A percentile compares a stretch with the other conserved stretches of the same genome.
Evolutionary conservation across 768 basidiomycete genomes (phyloP).

Genomic region (Boletus pseudopeckii): DNA sequence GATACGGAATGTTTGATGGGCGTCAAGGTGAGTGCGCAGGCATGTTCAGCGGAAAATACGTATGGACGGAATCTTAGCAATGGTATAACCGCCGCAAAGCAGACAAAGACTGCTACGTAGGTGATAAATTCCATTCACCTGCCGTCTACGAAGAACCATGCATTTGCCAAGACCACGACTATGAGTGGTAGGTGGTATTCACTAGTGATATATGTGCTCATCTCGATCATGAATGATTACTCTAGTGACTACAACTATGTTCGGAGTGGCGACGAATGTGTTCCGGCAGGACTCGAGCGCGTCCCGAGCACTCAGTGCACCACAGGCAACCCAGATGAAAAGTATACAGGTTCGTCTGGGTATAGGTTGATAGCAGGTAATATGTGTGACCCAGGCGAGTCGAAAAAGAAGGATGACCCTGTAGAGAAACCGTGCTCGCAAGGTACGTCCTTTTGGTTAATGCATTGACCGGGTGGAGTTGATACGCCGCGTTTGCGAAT

Average conservation of each 20-base stretch:
- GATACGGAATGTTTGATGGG: constrained; percentile 88
- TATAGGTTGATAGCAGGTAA: constrained; percentile 92
- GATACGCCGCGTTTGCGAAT: not conserved
- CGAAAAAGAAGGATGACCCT: constrained; percentile 59
- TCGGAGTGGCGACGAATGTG: constrained; percentile 68
- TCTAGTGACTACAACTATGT: constrained; percentile 87
- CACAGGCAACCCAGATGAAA: constrained; percentile 46
- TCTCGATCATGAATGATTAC: not conserved
- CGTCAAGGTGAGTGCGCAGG: constrained; percentile 61
- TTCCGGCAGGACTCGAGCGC: constrained; percentile 83
- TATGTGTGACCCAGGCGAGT: constrained; percentile 66
- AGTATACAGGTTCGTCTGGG: constrained; percentile 86
- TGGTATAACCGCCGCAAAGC: constrained; percentile 87
- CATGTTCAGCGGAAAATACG: not conserved
- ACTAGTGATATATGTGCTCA: not conserved
- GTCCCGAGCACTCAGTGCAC: constrained; percentile 74
- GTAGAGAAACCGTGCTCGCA: constrained; percentile 74
- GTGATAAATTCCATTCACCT: constrained; percentile 85
- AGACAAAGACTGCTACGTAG: constrained; percentile 84
- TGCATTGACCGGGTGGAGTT: not conserved
- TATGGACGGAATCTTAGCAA: constrained; percentile 54
- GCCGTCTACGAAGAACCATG: constrained; percentile 81
- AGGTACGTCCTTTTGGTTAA: constrained; percentile 39
- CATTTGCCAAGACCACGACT: constrained; percentile 81
- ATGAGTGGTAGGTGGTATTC: constrained; percentile 72